These are phyloP conservation scores for Phytopythium litorale DNA, from an alignment of 352 stramenopile species.

Conservation along the genomic window DNA sequence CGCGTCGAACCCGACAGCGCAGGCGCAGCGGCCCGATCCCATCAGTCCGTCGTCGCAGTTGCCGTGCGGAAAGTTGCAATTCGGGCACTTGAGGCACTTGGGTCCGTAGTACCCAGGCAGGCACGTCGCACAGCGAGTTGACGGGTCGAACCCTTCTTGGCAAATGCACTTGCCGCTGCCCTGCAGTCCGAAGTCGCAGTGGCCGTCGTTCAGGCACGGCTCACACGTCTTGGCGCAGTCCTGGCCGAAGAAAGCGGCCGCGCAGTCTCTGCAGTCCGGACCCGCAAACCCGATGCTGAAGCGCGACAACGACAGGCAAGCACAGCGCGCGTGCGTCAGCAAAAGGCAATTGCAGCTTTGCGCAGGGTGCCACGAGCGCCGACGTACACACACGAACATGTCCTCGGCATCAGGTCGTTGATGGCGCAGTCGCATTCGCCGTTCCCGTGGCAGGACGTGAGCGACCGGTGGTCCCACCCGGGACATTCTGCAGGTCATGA, in stretches of 20 bases:
- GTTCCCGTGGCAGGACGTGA: conserved; percentile 52
- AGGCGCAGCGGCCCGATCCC: conserved; percentile 81
- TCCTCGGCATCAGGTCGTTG: conserved; percentile 55
- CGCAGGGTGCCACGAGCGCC: background rate
- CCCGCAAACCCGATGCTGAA: conserved; percentile 46
- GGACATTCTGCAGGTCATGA: conserved; percentile 42
- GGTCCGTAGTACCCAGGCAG: conserved; percentile 70
- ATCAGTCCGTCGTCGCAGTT: conserved; percentile 81
- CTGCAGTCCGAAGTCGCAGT: conserved; percentile 56
- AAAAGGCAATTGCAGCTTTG: background rate
- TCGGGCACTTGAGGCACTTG: conserved; percentile 63
- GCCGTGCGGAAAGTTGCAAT: conserved; percentile 84
- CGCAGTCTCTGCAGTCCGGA: conserved; percentile 71
- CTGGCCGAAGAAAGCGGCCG: conserved; percentile 49
- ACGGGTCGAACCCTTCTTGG: conserved; percentile 65
- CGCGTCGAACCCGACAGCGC: conserved; percentile 75
- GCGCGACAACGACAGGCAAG: background rate
- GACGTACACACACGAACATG: conserved; percentile 72
- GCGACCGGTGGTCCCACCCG: conserved; percentile 57
- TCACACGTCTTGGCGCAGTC: conserved; percentile 55
- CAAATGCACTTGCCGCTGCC: conserved; percentile 73
- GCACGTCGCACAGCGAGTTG: conserved; percentile 72
- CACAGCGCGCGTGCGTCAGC: background rate
- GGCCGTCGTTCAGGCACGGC: conserved; percentile 69
- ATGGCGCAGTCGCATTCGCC: conserved; percentile 65